A percentile compares a stretch with the other conserved stretches of the same genome.
Conservation (phyloP, 306 rosid genomes). For the peach (Prunus persica) region Prunus_persica_NCBIv2 NC_034010.1:7296501-7297000, state of each 20-base stretch:
- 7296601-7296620: slow-evolving; percentile 23
- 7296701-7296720: slow-evolving; percentile 18
- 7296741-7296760: slow-evolving; percentile 37
- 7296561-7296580: slow-evolving; percentile 24
- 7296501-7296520: slow-evolving; percentile 27
- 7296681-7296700: slow-evolving; percentile 18
- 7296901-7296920: slow-evolving; percentile 13
- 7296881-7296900: slow-evolving; percentile 11
- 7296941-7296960: not conserved
- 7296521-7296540: slow-evolving; percentile 18
- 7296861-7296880: slow-evolving; percentile 41
- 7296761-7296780: slow-evolving; percentile 28
- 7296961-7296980: not conserved
- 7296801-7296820: slow-evolving; percentile 38
- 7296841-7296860: slow-evolving; percentile 40
- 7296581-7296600: slow-evolving; percentile 30
- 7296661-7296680: slow-evolving; percentile 1
- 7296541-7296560: not conserved
- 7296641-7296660: slow-evolving; percentile 8
- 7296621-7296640: slow-evolving; percentile 24
- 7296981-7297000: not conserved
- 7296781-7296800: slow-evolving; percentile 27
- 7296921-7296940: not conserved
- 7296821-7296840: slow-evolving; percentile 20
- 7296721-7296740: slow-evolving; percentile 30